These are phyloP conservation scores for Pyrus communis DNA, from an alignment of 306 rosid genomes.

Conservation along the genomic window DNA sequence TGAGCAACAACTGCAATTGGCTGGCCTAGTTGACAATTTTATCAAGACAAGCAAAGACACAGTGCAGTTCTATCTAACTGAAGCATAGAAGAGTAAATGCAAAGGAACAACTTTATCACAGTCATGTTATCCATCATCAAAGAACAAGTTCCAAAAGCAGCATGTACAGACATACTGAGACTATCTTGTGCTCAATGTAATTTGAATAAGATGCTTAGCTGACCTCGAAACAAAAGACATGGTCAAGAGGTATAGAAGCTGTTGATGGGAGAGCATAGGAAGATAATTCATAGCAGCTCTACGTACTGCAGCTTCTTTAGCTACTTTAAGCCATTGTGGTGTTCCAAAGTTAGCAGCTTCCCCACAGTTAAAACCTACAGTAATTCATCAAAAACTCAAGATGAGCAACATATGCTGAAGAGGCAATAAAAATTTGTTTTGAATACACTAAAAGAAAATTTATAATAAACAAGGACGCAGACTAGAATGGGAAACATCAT, in stretches of 20 bases:
- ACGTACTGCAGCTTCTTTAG: slow-evolving; percentile 98
- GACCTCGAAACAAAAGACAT: slow-evolving; percentile 95
- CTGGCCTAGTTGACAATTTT: neutral
- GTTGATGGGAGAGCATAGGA: slow-evolving; percentile 99
- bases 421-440: neutral
- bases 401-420: neutral
- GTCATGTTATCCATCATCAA: neutral
- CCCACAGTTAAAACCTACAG: slow-evolving; percentile 90
- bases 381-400: neutral
- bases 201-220: slow-evolving; percentile 1
- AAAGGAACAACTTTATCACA: neutral
- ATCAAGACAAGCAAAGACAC: neutral
- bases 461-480: neutral
- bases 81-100: neutral
- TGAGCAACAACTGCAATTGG: slow-evolving; percentile 14
- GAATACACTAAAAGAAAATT: neutral
- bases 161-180: neutral
- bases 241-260: slow-evolving; percentile 83
- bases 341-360: slow-evolving; percentile 99
- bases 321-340: slow-evolving; percentile 90
- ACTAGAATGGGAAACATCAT: neutral
- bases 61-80: neutral
- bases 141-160: neutral
- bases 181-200: neutral
- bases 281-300: slow-evolving; percentile 98